A percentile compares a stretch with the other conserved stretches of the same genome.
phyloP scores from a whole-genome alignment of 2,329 filamentous ascomycete genomes.

The Diaporthe velutina region DNA sequence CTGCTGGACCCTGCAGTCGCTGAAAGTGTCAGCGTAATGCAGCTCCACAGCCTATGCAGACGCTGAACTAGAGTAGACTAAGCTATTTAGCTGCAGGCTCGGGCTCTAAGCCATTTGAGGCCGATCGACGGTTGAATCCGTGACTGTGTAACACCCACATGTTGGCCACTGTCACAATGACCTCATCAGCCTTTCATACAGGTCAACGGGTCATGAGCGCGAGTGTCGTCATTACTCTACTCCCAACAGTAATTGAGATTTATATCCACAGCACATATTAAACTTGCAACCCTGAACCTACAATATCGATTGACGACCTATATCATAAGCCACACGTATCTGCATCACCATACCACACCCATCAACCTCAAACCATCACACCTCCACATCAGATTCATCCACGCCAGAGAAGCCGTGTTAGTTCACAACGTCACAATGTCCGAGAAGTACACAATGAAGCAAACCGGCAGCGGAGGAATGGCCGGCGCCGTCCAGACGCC shows the following conservation, averaged over 20 bases:
- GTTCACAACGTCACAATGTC: constrained; percentile 29
- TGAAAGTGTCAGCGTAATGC: neutral
- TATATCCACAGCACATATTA: neutral
- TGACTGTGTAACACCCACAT: neutral
- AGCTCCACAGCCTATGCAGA: neutral
- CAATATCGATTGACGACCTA: no score
- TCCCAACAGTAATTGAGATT: no score
- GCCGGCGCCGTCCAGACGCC: constrained; percentile 40
- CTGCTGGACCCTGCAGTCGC: neutral
- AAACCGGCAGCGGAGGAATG: constrained; percentile 36
- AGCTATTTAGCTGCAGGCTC: neutral
- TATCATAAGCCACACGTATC: neutral
- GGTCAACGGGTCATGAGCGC: constrained; percentile 31
- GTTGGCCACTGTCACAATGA: constrained; percentile 29
- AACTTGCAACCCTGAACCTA: neutral
- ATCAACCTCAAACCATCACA: no score
- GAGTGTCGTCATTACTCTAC: constrained; percentile 29
- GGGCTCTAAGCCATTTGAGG: neutral
- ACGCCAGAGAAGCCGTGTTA: neutral
- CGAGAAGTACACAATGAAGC: constrained; percentile 38
- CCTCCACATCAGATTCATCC: neutral
- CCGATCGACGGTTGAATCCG: neutral
- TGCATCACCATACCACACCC: no score
- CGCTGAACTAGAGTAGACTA: neutral
- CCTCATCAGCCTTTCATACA: constrained; percentile 22